Percentiles rank a stretch among this genome's conserved stretches.
Conservation (phyloP, 352 stramenopile genomes). For the Pythium chondricola region DNA sequence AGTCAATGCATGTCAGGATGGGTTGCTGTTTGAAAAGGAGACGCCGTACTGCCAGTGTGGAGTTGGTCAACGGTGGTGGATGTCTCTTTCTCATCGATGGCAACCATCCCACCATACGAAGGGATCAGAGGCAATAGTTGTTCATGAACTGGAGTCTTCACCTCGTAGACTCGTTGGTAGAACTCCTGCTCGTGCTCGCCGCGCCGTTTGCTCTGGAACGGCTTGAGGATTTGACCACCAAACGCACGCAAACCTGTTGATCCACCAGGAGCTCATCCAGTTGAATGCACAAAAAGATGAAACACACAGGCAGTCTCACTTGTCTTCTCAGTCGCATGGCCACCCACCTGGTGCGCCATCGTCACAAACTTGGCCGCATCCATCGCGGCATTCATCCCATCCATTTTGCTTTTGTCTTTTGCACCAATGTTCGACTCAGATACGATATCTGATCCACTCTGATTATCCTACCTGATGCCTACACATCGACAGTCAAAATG, state of each 20-base stretch:
- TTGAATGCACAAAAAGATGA: neutral
- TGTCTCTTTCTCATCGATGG: conserved; percentile 20
- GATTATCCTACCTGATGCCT: conserved; percentile 6
- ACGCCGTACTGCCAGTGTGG: conserved; percentile 28
- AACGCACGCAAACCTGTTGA: conserved; percentile 52
- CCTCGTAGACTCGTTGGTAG: conserved; percentile 58
- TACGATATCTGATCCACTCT: conserved; percentile 6
- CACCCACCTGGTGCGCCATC: conserved; percentile 77
- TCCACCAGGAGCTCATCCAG: neutral
- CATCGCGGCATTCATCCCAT: conserved; percentile 4
- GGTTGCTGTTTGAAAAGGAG: too few relatives aligned
- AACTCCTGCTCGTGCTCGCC: conserved; percentile 73
- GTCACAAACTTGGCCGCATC: conserved; percentile 26
- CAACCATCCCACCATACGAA: conserved; percentile 50
- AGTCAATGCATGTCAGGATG: too few relatives aligned
- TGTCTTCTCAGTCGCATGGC: conserved; percentile 62
- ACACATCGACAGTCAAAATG: neutral
- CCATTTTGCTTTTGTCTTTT: too few relatives aligned
- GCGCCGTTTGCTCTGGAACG: conserved; percentile 76
- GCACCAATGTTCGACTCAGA: too few relatives aligned
- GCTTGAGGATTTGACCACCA: conserved; percentile 74
- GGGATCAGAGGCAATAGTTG: conserved; percentile 46
- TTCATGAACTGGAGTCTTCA: conserved; percentile 15
- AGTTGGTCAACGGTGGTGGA: conserved; percentile 9
- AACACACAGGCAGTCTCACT: conserved; percentile 25